These are phyloP conservation scores for Xylariomycetidae sp. DNA, from an alignment of 2,329 filamentous ascomycete species.

Conservation along the genomic window DNA sequence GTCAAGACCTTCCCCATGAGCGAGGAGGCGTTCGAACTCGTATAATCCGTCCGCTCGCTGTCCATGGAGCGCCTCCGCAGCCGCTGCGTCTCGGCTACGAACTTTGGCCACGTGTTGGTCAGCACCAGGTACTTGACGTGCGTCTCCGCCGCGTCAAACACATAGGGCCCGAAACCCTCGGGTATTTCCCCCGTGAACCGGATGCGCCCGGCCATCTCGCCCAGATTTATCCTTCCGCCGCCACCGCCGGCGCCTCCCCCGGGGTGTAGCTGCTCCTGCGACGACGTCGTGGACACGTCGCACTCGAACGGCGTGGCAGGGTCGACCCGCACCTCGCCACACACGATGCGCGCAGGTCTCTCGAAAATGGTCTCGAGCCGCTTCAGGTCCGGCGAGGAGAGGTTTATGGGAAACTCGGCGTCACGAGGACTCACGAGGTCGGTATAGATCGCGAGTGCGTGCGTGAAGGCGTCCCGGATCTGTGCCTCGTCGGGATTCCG, in stretches of 20 bases:
- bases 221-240: too few relatives aligned
- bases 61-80: too few relatives aligned
- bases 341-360: constrained; percentile 41
- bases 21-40: too few relatives aligned
- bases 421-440: constrained; percentile 56
- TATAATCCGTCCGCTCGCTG: too few relatives aligned
- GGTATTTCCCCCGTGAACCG: too few relatives aligned
- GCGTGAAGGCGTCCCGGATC: constrained; percentile 48
- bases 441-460: constrained; percentile 57
- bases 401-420: constrained; percentile 64
- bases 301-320: constrained; percentile 42
- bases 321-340: constrained; percentile 35
- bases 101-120: constrained; percentile 65
- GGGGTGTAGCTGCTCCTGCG: too few relatives aligned
- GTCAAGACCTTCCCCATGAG: too few relatives aligned
- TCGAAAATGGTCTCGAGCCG: constrained; percentile 55
- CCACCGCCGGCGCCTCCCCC: too few relatives aligned
- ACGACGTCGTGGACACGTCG: too few relatives aligned
- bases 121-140: constrained; percentile 63
- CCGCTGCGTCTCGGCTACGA: too few relatives aligned
- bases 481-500: constrained; percentile 14
- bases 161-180: constrained; percentile 39
- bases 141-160: constrained; percentile 57
- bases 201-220: too few relatives aligned
- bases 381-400: constrained; percentile 52